Conservation (phyloP, 129 eudicot genomes). For the Cynara cardunculus region DNA sequence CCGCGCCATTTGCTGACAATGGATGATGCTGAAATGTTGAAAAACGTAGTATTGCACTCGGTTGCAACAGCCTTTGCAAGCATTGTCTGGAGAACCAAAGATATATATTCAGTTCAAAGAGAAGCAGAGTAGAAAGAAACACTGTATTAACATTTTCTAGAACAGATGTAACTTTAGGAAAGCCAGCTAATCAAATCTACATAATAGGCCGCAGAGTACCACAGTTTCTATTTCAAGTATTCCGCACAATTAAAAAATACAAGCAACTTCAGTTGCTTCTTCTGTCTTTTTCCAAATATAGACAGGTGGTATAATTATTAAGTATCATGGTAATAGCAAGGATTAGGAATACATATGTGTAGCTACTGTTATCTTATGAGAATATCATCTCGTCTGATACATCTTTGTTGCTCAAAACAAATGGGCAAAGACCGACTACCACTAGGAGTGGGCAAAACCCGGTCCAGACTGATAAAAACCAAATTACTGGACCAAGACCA, state of each 20-base stretch:
- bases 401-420: background rate
- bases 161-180: background rate
- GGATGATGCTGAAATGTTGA: slow-evolving; percentile 98
- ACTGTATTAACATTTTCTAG: background rate
- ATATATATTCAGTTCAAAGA: slow-evolving; percentile 11
- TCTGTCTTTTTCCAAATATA: background rate
- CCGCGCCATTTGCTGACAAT: slow-evolving; percentile 99
- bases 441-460: background rate
- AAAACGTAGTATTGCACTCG: slow-evolving; percentile 97
- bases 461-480: background rate
- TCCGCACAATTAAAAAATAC: background rate
- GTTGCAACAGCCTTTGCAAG: slow-evolving; percentile 99
- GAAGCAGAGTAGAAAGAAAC: slow-evolving; percentile 3
- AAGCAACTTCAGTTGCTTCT: background rate
- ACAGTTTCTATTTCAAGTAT: background rate
- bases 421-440: background rate
- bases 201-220: background rate
- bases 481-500: background rate
- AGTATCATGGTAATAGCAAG: background rate
- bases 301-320: background rate
- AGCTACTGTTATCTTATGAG: background rate
- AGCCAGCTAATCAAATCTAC: background rate
- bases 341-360: background rate
- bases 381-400: background rate
- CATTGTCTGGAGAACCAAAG: slow-evolving; percentile 68